Evolutionary conservation across 2,329 filamentous ascomycete genomes (phyloP).

Genomic region (Beauveria pseudobassiana): DNA sequence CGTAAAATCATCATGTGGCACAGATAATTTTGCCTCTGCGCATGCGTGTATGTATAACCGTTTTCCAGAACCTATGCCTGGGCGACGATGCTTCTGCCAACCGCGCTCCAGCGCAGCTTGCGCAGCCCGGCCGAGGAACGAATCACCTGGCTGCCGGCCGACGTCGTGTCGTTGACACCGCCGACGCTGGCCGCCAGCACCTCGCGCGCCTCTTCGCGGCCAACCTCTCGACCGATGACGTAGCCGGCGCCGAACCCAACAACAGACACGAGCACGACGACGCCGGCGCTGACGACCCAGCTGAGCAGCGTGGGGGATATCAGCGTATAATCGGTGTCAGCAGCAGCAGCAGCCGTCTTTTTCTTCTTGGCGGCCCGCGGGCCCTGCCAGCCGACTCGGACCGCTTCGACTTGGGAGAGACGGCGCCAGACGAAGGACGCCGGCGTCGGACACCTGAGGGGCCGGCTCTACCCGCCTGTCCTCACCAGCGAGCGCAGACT

Average conservation of each 20-base stretch:
- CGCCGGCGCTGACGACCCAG: conserved; percentile 59
- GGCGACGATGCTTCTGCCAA: conserved; percentile 44
- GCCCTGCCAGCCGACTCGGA: conserved; percentile 30
- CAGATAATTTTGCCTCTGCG: neutral
- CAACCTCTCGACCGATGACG: conserved; percentile 59
- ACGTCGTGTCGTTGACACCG: conserved; percentile 36
- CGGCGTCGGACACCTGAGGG: conserved; percentile 14
- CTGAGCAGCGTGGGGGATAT: conserved; percentile 55
- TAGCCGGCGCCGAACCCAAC: conserved; percentile 64
- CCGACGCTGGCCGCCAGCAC: conserved; percentile 35
- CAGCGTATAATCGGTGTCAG: conserved; percentile 27
- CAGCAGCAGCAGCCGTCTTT: conserved; percentile 32
- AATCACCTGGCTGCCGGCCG: conserved; percentile 47
- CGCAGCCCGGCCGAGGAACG: conserved; percentile 43
- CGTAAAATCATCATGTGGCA: neutral
- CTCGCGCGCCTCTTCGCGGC: conserved; percentile 44
- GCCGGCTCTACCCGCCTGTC: conserved; percentile 18
- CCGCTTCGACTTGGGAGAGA: conserved; percentile 43
- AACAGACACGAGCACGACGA: conserved; percentile 60
- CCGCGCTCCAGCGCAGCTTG: conserved; percentile 46
- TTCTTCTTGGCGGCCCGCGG: conserved; percentile 52
- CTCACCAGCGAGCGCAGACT: conserved; percentile 48
- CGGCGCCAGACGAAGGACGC: conserved; percentile 19
- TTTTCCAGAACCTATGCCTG: conserved; percentile 4
- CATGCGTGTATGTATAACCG: conserved; percentile 5